Evolutionary conservation across 495 filamentous ascomycete genomes (phyloP), one percentile per base, ranked within the genome.

Genomic region (Recurvomyces mirabilis): DNA sequence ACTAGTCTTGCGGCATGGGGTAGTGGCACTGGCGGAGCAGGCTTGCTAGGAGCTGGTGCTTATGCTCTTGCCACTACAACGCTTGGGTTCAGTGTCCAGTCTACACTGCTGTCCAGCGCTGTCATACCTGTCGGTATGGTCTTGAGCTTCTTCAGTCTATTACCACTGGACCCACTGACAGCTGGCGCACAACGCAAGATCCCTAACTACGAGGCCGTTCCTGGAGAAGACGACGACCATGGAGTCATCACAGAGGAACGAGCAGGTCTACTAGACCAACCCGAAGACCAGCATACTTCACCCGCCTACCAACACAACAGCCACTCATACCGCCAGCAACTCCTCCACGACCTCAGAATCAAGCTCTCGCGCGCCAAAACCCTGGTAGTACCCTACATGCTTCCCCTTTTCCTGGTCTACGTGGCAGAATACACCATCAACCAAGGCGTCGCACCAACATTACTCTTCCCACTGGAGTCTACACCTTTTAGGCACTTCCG

Each of bases 351-450:
- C 17, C 65, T 78, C 38, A 58, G 64, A 23, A 53, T 55, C 4
- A 79, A 78, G 38, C 54, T 82, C 20, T 56, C 49, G 12, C 74
- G 73, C 13, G 65, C 76, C 0, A 60, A 65, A 26, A 62, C 65
- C 7, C 63, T 84, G 2, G 76, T 85, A 49, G 68, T 81, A 38
- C 81, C 80, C 6, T 84, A 80, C 58, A 95, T 96, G 86, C 67
- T 94, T 2, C 91, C 91, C 0, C 70, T 98, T 9, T 66, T 95
- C 30, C 65, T 98, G 19, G 91, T 98, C 42, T 98, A 94, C 58
- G 73, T 94, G 29, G 84, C 87, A 40, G 91, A 98, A 68, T 96
- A 95, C 60, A 88, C 84, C 47, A 93, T 95, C 63, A 95, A 95
- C 65, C 86, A 91, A 65, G 87, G 86, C 29, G 83, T 98, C 28